A percentile compares a stretch with the other conserved stretches of the same genome.
These are phyloP conservation scores for Jatropha multifida DNA, from an alignment of 441 rosid genomes.

Conservation along the genomic window DNA sequence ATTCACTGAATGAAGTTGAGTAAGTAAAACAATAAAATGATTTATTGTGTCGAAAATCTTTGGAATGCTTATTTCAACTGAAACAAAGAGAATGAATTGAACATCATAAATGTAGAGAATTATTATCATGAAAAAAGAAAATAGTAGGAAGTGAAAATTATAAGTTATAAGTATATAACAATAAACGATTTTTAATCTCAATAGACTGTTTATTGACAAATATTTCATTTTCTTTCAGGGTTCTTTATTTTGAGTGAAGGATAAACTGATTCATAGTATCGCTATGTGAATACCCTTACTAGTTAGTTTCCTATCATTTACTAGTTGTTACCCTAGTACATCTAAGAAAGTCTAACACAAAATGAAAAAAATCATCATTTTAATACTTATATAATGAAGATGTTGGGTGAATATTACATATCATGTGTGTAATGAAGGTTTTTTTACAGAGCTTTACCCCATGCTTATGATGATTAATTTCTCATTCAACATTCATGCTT, in stretches of 20 bases:
- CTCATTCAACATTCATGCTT: neutral
- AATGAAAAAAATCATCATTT: neutral
- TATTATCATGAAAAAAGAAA: neutral
- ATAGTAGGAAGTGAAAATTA: neutral
- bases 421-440: neutral
- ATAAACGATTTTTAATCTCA: neutral
- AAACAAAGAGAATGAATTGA: neutral
- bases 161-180: neutral
- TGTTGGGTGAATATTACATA: neutral
- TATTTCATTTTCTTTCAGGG: constrained; percentile 1
- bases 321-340: neutral
- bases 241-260: neutral
- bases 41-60: neutral
- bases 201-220: neutral
- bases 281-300: neutral
- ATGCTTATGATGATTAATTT: constrained; percentile 3
- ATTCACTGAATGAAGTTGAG: neutral
- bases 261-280: neutral
- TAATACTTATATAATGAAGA: neutral
- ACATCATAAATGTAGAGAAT: neutral
- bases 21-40: neutral
- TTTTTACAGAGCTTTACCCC: neutral
- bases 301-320: neutral
- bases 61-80: neutral
- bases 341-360: neutral